Evolutionary conservation across 768 basidiomycete species (phyloP).

Genomic region (Tricholoma saponaceum): DNA sequence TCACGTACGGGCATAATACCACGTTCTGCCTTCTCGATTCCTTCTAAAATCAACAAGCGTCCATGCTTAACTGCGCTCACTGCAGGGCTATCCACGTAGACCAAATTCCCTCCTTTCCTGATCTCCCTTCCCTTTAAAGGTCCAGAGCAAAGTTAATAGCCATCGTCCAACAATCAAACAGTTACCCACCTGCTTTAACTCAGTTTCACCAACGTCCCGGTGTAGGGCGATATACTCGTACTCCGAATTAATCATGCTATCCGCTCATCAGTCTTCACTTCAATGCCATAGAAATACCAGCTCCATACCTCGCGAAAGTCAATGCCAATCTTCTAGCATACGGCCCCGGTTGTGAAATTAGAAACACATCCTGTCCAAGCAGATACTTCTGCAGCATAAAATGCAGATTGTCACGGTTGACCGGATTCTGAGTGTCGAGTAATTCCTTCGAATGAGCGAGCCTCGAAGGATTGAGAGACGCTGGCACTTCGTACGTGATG

Average conservation of each 20-base stretch:
- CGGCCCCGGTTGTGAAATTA: conserved; percentile 64
- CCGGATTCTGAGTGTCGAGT: conserved; percentile 47
- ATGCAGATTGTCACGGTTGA: conserved; percentile 55
- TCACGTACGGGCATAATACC: conserved; percentile 64
- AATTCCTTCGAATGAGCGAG: conserved; percentile 41
- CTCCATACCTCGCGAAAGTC: conserved; percentile 54
- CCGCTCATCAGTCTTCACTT: not conserved
- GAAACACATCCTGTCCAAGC: conserved; percentile 63
- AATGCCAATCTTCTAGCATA: conserved; percentile 59
- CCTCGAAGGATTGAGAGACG: conserved; percentile 42
- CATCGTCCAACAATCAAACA: not conserved
- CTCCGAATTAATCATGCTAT: conserved; percentile 60
- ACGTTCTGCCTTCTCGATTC: conserved; percentile 68
- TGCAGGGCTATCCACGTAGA: conserved; percentile 66
- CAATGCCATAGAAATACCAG: not conserved
- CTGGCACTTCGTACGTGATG: conserved; percentile 52
- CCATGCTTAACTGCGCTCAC: conserved; percentile 65
- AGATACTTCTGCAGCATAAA: conserved; percentile 68
- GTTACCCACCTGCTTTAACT: conserved; percentile 53
- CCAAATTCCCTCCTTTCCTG: conserved; percentile 51
- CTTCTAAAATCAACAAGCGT: conserved; percentile 61
- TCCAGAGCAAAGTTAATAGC: not conserved
- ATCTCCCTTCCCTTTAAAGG: conserved; percentile 53
- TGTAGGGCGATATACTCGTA: conserved; percentile 68
- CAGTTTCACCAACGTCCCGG: conserved; percentile 68